Evolutionary conservation across 345 rosid genomes (phyloP), one percentile per base, ranked within the genome.

Genomic region (Citrus sp.): DNA sequence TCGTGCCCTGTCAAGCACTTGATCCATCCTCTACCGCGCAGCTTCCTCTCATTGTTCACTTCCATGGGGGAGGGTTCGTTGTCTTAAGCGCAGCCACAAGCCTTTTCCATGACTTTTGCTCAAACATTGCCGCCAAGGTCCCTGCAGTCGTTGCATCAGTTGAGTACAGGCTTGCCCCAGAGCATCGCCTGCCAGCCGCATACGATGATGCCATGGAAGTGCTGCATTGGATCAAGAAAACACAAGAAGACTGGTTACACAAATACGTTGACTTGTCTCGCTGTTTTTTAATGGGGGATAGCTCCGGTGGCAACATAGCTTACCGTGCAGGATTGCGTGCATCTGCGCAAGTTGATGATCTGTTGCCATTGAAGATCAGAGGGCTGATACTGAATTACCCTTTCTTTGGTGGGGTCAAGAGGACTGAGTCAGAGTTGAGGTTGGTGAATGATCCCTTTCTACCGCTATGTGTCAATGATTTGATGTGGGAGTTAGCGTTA

Each of bases 11-110:
- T 22, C 28, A 75, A 28, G 19, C 76, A 13, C 59, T 70, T 4
- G 62, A 58, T 63, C 7, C 42, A 24, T 32, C 82, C 5, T 51
- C 9, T 28, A 10, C 28, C 49, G 27, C 25, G 7, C 87, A 86
- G 60, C 83, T 93, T 16, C 98, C 97, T 32, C 82, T 92, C 76
- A 22, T 92, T 0, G 82, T 92, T 30, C 88, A 85, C 69, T 87
- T 70, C 83, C 94, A 90, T 35, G 93, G 90, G 8, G 93, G 94
- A 13, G 94, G 92, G 4, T 93, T 92, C 86, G 19, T 89, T 60
- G 5, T 76, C 28, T 9, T 73, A 67, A 85, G 85, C 70, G 86
- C 88, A 1, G 87, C 84, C 61, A 9, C 82, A 0, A 66, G 38
- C 0, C 0, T 7, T 0, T 67, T 59, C 74, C 87, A 88, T 37